Evolutionary conservation across 2,329 filamentous ascomycete species (phyloP), one percentile per base, ranked within the genome.

Genomic region (Penicillium thymicola): DNA sequence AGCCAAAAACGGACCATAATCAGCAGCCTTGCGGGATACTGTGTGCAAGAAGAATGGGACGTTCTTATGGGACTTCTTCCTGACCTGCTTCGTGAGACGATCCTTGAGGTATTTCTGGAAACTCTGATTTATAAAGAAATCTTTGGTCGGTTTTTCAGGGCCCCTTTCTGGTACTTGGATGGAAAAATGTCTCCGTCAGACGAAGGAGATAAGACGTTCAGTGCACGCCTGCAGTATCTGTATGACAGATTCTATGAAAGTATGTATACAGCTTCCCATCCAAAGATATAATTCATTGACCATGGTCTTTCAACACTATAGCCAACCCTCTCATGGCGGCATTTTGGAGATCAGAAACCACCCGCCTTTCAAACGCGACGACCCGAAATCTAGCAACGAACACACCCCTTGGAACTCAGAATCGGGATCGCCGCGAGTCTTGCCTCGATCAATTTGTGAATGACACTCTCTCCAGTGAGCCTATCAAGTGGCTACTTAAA

Each of bases 351-450:
- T 43, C 41, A 9, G 41, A 43, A 27, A 43, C 41, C 1, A 16
- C 10, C 14, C 41, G 41, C 41, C 41, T 43, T n/a, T 23, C 23
- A n/a, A 43, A 43, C 16, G 10, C 23, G 41, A 11, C 5, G 14
- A 1, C 11, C 9, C 1, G 6, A n/a, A 0, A 5, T 1, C 13
- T 6, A 23, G 41, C 23, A 16, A 3, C 41, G 9, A 11, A 5
- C 9, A 43, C 9, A n/a, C 1, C 4, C 10, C 41, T 43, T 43
- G 41, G 14, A 7, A 16, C 5, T 11, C 4, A 43, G 8, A 23
- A 43, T 43, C 23, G 4, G 7, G 23, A 43, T 4, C 41, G 41
- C 41, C 41, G 41, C 41, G 4, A 43, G 7, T 43, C 41, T 27
- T 11, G 27, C 6, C 2, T 43, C 41, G 9, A 7, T 11, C 23